Evolutionary conservation across 164 flowering plant species (phyloP).

Genomic region (Echeveria elegans): DNA sequence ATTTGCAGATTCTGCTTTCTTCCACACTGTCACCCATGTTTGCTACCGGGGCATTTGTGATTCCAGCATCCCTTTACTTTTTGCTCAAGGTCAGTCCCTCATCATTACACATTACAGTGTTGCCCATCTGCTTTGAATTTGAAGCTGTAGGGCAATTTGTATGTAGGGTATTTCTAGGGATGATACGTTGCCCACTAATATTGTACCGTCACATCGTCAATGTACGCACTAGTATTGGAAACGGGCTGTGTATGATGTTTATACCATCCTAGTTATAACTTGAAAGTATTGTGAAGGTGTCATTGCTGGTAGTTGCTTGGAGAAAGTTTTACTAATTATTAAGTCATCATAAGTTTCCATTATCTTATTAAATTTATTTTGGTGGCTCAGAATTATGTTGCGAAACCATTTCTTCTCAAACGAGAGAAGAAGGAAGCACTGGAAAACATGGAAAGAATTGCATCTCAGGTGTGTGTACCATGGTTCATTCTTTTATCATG

Average conservation of each 20-base stretch:
- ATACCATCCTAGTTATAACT: not conserved
- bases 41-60: slow-evolving; percentile 75
- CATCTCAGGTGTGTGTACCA: slow-evolving; percentile 45
- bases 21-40: slow-evolving; percentile 40
- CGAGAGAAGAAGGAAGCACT: slow-evolving; percentile 59
- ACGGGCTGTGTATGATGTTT: not conserved
- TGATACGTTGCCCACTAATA: no score
- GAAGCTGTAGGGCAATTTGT: not conserved
- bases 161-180: no score
- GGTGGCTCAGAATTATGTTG: slow-evolving; percentile 53
- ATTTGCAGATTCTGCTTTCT: slow-evolving; percentile 77
- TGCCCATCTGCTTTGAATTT: not conserved
- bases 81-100: slow-evolving; percentile 52
- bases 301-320: not conserved
- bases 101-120: not conserved
- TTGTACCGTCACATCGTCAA: not conserved
- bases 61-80: slow-evolving; percentile 82
- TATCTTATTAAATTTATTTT: not conserved
- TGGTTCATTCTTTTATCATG: no score
- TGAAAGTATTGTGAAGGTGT: not conserved
- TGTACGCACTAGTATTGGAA: no score
- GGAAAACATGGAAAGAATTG: slow-evolving; percentile 54
- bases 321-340: not conserved
- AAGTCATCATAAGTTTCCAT: not conserved
- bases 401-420: slow-evolving; percentile 65